A percentile compares a stretch with the other conserved stretches of the same genome.
Evolutionary conservation across 2,329 filamentous ascomycete species (phyloP).

Genomic region (Sporothrix dimorphospora): DNA sequence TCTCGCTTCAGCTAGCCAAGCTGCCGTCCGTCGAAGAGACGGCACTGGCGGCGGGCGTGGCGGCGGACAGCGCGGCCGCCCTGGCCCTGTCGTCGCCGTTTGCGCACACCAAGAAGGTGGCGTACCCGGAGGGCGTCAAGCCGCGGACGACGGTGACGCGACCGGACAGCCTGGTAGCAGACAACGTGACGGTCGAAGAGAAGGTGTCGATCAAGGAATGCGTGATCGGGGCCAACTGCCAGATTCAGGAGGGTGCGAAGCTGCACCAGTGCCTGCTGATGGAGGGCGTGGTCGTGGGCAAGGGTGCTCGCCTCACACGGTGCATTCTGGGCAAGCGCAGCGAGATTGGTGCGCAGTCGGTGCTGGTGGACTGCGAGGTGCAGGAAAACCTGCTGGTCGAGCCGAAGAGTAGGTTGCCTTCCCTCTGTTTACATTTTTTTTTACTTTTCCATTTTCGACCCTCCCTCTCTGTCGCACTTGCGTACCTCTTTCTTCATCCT

Average conservation of each 20-base stretch:
- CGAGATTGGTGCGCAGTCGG: constrained; percentile 78
- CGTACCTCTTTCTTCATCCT: not conserved
- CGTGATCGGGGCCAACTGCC: constrained; percentile 84
- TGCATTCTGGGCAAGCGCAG: constrained; percentile 83
- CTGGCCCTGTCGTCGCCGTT: constrained; percentile 66
- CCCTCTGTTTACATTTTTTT: not conserved
- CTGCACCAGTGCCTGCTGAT: constrained; percentile 87
- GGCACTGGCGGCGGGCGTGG: constrained; percentile 62
- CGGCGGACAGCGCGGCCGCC: constrained; percentile 75
- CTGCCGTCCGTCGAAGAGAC: constrained; percentile 70
- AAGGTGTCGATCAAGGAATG: constrained; percentile 91
- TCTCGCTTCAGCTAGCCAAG: constrained; percentile 86
- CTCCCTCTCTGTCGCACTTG: not conserved
- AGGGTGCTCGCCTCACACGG: constrained; percentile 80
- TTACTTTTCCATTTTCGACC: constrained; percentile 6
- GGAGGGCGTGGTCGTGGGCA: constrained; percentile 86
- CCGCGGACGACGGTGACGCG: constrained; percentile 79
- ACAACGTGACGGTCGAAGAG: constrained; percentile 87
- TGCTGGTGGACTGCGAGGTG: constrained; percentile 88
- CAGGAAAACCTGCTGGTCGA: constrained; percentile 88
- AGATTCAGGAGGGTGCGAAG: constrained; percentile 83
- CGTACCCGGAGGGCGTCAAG: constrained; percentile 81
- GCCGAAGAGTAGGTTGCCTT: constrained; percentile 63
- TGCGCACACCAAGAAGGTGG: constrained; percentile 77
- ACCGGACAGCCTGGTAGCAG: constrained; percentile 79